Percentiles rank a stretch among this genome's conserved stretches.
phyloP scores from a whole-genome alignment of 257 asterid genomes.

The Jacaranda mimosifolia region DNA sequence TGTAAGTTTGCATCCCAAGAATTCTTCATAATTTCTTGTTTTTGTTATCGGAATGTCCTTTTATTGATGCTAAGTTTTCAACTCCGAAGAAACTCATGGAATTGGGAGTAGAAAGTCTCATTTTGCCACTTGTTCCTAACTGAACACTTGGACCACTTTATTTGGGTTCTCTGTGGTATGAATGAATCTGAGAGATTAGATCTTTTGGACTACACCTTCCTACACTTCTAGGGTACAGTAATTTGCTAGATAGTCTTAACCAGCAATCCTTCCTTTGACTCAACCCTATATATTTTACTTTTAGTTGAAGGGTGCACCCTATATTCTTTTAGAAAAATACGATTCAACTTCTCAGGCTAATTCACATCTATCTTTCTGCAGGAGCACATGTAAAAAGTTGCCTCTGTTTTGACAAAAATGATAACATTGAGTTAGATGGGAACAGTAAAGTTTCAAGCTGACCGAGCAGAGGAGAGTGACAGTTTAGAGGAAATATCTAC shows the following conservation, averaged over 20 bases:
- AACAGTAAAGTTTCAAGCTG: slow-evolving; percentile 48
- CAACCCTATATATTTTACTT: slow-evolving; percentile 38
- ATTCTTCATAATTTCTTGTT: too few species aligned
- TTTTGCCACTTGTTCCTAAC: slow-evolving; percentile 81
- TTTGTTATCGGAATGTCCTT: too few species aligned
- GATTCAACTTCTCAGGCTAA: slow-evolving; percentile 13
- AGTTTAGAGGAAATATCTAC: slow-evolving; percentile 48
- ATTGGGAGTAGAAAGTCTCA: slow-evolving; percentile 85
- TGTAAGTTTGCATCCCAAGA: too few species aligned
- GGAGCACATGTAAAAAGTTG: slow-evolving; percentile 45
- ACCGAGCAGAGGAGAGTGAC: slow-evolving; percentile 44
- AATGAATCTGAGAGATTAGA: slow-evolving; percentile 60
- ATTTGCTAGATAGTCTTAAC: slow-evolving; percentile 76
- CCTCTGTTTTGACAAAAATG: slow-evolving; percentile 29
- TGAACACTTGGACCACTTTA: slow-evolving; percentile 76
- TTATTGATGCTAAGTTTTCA: too few species aligned
- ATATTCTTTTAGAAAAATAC: slow-evolving; percentile 5
- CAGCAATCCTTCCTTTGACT: slow-evolving; percentile 32
- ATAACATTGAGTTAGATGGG: slow-evolving; percentile 43
- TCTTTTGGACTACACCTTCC: slow-evolving; percentile 63
- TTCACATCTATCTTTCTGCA: slow-evolving; percentile 38
- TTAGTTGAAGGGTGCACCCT: background rate
- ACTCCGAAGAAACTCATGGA: too few species aligned
- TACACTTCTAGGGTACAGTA: slow-evolving; percentile 79
- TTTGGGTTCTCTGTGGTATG: slow-evolving; percentile 83